Conservation (phyloP, 805 yeast species). For the Torulaspora delbrueckii region DNA sequence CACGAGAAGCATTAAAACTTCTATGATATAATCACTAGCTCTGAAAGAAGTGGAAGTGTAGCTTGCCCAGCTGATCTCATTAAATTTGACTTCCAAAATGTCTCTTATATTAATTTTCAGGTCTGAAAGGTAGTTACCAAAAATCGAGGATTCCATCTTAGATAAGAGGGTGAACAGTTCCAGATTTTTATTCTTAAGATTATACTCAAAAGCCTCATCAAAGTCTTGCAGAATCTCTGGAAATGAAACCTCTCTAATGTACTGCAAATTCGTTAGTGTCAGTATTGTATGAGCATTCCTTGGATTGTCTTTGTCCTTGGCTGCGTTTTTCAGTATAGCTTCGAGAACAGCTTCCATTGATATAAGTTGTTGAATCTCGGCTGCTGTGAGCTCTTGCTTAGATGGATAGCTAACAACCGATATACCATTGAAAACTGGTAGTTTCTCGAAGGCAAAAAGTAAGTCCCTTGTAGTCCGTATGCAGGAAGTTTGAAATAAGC, state of each 20-base stretch:
- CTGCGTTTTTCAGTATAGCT: slow-evolving; percentile 39
- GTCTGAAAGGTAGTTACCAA: slow-evolving; percentile 48
- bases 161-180: slow-evolving; percentile 44
- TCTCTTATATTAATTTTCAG: slow-evolving; percentile 42
- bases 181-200: slow-evolving; percentile 40
- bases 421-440: slow-evolving; percentile 36
- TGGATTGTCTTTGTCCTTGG: slow-evolving; percentile 38
- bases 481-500: slow-evolving; percentile 33
- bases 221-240: slow-evolving; percentile 47
- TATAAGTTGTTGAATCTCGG: slow-evolving; percentile 39
- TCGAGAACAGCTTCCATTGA: slow-evolving; percentile 46
- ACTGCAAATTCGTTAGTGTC: slow-evolving; percentile 51
- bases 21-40: slow-evolving; percentile 46
- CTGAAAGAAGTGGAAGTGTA: slow-evolving; percentile 35
- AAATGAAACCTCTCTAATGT: slow-evolving; percentile 42
- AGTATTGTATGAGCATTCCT: slow-evolving; percentile 45
- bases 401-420: slow-evolving; percentile 38
- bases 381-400: slow-evolving; percentile 36
- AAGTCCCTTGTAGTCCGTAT: slow-evolving; percentile 34
- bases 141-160: slow-evolving; percentile 49
- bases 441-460: slow-evolving; percentile 32
- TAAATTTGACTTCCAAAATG: slow-evolving; percentile 39
- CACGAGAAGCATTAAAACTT: slow-evolving; percentile 45
- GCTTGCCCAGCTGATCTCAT: slow-evolving; percentile 42
- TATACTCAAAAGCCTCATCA: slow-evolving; percentile 47